A percentile compares a stretch with the other conserved stretches of the same genome.
These are phyloP conservation scores for Rosa persica DNA, from an alignment of 306 rosid genomes.

Conservation along the genomic window DNA sequence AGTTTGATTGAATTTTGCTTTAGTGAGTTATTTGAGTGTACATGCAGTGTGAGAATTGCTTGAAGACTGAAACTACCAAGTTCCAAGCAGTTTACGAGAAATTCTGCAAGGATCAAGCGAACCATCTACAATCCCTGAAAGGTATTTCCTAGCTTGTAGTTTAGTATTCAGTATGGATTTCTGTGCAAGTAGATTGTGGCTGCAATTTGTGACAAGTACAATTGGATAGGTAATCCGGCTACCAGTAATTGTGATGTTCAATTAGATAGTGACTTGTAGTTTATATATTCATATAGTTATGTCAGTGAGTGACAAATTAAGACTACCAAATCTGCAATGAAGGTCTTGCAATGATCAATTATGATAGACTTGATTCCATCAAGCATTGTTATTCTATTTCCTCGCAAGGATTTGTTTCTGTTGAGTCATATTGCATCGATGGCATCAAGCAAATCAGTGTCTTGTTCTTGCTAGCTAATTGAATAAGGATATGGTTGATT, in stretches of 20 bases:
- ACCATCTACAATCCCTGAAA: conserved; percentile 72
- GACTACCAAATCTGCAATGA: not conserved
- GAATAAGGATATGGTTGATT: not conserved
- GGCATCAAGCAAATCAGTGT: not conserved
- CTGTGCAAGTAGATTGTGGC: not conserved
- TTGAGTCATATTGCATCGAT: not conserved
- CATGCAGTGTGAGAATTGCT: conserved; percentile 73
- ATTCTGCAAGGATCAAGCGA: conserved; percentile 69
- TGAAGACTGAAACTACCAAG: conserved; percentile 70
- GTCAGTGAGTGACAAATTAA: not conserved
- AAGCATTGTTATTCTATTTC: not conserved
- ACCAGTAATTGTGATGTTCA: not conserved
- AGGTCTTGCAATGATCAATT: not conserved
- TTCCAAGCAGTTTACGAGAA: conserved; percentile 79
- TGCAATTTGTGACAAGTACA: not conserved
- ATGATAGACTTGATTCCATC: not conserved
- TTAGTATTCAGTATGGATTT: not conserved
- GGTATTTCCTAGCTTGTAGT: conserved; percentile 41
- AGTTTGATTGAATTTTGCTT: not conserved
- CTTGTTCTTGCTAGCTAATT: conserved; percentile 18
- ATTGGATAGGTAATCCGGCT: not conserved
- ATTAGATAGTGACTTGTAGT: not conserved
- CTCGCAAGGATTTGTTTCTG: not conserved
- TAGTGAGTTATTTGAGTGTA: conserved; percentile 1
- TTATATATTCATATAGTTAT: not conserved